Evolutionary conservation across 768 basidiomycete genomes (phyloP), one percentile per base, ranked within the genome.

Genomic region (Calocybe cyanea): DNA sequence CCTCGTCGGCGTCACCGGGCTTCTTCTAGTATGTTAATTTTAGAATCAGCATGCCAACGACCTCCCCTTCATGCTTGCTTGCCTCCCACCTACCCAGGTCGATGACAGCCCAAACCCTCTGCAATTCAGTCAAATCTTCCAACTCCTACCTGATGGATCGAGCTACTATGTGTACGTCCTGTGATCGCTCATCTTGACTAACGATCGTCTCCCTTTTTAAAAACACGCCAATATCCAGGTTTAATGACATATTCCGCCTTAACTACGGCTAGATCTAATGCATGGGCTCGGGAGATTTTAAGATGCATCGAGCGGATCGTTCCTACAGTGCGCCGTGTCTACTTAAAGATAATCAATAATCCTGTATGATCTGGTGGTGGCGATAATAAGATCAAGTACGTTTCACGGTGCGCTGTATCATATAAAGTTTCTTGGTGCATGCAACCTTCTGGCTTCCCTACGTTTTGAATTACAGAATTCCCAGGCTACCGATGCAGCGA

Each of bases 221-320:
- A 42, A 30, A 39, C 36, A 30, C 41, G 24, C 50, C 36, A 38
- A 10, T 37, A 21, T 24, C 1, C 53, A 91, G 89, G 45, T 70
- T 76, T 60, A 95, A 95, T 65, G 90, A 94, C 63, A 83, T 94
- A 50, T 94, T 96, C 87, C 87, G 90, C 52, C 83, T 92, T 66
- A 90, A 90, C 71, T 78, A 81, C 60, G 85, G 80, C 54, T 71
- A 61, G 61, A 64, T 43, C 32, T 15, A 45, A 30, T 6, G 5
- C 5, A 28, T 11, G 25, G 11, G 25, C 25, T n/a, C n/a, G n/a
- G n/a, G n/a, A n/a, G n/a, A n/a, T n/a, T n/a, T n/a, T n/a, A n/a
- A n/a, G n/a, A n/a, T n/a, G n/a, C n/a, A n/a, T n/a, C n/a, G n/a
- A n/a, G n/a, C n/a, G n/a, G n/a, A n/a, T n/a, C n/a, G n/a, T n/a